Evolutionary conservation across 305 asterid genomes (phyloP).

Genomic region (Rubia peregrina): DNA sequence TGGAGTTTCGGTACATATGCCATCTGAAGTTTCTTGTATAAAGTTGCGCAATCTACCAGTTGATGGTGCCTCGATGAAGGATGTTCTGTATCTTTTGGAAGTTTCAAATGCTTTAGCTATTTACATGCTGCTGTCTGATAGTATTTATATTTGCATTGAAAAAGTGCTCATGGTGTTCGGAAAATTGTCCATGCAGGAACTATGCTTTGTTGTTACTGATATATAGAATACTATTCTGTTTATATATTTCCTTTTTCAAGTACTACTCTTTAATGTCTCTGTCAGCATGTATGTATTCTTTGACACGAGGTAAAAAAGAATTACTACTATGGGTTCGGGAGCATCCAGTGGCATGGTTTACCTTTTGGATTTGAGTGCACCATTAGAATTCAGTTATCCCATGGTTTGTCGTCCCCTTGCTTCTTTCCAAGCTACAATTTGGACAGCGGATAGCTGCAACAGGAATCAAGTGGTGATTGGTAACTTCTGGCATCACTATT

Average conservation of each 20-base stretch:
- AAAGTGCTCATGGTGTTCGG: neutral
- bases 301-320: conserved; percentile 47
- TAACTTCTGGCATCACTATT: conserved; percentile 28
- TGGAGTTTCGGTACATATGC: conserved; percentile 28
- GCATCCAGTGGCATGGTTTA: conserved; percentile 59
- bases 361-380: conserved; percentile 53
- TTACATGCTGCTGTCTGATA: neutral
- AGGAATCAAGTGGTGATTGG: conserved; percentile 63
- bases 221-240: neutral
- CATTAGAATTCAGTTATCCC: conserved; percentile 36
- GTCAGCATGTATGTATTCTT: conserved; percentile 16
- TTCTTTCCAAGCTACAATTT: conserved; percentile 52
- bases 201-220: neutral
- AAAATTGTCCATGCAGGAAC: neutral
- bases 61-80: conserved; percentile 32
- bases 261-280: neutral
- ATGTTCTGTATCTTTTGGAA: conserved; percentile 67
- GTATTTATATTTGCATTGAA: neutral
- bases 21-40: conserved; percentile 70
- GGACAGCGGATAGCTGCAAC: conserved; percentile 69
- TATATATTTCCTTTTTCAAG: neutral
- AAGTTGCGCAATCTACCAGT: conserved; percentile 30
- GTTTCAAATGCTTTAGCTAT: conserved; percentile 13
- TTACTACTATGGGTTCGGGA: conserved; percentile 81
- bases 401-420: conserved; percentile 32